Evolutionary conservation across 257 asterid genomes (phyloP).

Genomic region (Nicotiana paniculata): DNA sequence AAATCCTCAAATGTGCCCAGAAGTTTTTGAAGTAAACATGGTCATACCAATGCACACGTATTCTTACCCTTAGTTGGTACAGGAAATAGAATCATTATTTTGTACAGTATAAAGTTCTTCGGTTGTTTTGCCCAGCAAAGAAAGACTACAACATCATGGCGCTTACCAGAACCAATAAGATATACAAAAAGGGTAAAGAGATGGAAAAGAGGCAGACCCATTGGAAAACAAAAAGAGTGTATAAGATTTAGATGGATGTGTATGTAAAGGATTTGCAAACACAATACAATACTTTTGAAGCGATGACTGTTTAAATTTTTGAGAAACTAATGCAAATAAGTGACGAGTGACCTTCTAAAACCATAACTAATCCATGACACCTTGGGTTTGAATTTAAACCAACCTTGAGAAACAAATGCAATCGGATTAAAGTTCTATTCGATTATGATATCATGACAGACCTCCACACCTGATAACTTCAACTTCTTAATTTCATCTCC

Average conservation of each 20-base stretch:
- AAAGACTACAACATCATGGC: background rate
- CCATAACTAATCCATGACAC: background rate
- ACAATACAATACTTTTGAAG: background rate
- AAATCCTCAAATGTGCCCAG: background rate
- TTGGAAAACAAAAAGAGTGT: background rate
- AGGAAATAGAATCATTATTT: background rate
- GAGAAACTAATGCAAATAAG: background rate
- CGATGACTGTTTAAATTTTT: background rate
- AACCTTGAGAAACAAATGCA: background rate
- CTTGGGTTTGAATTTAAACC: background rate
- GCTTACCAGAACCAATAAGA: background rate
- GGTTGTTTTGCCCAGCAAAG: background rate
- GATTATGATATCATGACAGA: conserved; percentile 21
- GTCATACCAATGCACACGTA: background rate
- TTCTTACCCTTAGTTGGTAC: background rate
- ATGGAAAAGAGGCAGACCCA: background rate
- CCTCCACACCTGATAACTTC: conserved; percentile 83
- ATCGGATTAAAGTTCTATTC: background rate
- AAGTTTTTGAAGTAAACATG: background rate
- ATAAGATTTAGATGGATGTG: background rate
- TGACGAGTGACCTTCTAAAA: background rate
- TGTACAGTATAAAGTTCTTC: background rate
- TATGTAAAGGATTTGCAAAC: background rate
- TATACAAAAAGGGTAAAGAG: background rate
- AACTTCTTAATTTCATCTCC: conserved; percentile 62